These are phyloP conservation scores for Asterionellopsis glacialis DNA, from an alignment of 108 stramenopile species.

Conservation along the genomic window DNA sequence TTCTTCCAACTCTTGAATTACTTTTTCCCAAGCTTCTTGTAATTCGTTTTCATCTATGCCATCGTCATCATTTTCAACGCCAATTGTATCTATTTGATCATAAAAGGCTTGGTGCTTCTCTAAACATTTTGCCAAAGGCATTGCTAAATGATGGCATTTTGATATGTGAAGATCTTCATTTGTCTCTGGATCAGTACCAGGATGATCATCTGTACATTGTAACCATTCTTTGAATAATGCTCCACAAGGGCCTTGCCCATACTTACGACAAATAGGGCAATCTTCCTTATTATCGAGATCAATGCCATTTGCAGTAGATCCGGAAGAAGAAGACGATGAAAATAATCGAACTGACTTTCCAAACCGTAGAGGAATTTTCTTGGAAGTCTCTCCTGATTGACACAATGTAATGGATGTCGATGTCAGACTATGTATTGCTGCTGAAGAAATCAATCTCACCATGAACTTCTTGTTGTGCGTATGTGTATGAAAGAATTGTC, in stretches of 20 bases:
- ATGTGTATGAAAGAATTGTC: too few species aligned
- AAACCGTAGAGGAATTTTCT: too few species aligned
- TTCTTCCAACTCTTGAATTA: slow-evolving; percentile 35
- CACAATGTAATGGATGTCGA: too few species aligned
- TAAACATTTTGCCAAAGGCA: slow-evolving; percentile 30
- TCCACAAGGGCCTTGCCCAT: slow-evolving; percentile 44
- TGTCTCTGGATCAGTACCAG: slow-evolving; percentile 27
- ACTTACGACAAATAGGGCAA: slow-evolving; percentile 53
- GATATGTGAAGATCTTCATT: slow-evolving; percentile 34
- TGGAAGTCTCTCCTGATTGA: too few species aligned
- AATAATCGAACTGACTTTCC: too few species aligned
- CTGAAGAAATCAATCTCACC: too few species aligned
- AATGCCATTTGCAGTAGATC: too few species aligned
- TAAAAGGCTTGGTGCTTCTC: slow-evolving; percentile 30
- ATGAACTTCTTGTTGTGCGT: too few species aligned
- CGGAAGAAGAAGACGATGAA: too few species aligned
- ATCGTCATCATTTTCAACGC: slow-evolving; percentile 6
- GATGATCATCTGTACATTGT: slow-evolving; percentile 34
- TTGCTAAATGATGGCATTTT: slow-evolving; percentile 28
- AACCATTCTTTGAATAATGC: slow-evolving; percentile 35
- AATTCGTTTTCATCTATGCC: neutral
- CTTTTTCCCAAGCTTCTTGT: slow-evolving; percentile 30
- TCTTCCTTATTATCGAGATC: slow-evolving; percentile 25
- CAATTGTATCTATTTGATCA: slow-evolving; percentile 19
- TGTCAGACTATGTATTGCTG: too few species aligned